These are phyloP conservation scores for Lasiodiplodia theobromae DNA, from an alignment of 2,329 filamentous ascomycete genomes.

Conservation along the genomic window DNA sequence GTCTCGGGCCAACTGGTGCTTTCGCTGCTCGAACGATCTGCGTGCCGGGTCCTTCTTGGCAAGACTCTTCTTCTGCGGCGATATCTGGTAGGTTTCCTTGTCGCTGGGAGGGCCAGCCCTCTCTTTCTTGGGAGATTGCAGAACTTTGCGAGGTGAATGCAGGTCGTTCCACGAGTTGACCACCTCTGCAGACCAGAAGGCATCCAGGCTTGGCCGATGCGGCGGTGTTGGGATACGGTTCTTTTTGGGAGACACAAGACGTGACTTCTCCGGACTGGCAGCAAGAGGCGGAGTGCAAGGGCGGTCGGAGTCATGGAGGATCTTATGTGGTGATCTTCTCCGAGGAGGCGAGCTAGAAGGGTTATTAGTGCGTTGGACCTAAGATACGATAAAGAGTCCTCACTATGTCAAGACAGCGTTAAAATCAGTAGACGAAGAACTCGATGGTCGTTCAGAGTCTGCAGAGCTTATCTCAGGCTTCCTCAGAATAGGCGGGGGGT, in stretches of 20 bases:
- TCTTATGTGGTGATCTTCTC: constrained; percentile 39
- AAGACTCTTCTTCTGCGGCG: constrained; percentile 40
- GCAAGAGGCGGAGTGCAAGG: constrained; percentile 42
- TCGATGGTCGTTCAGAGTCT: constrained; percentile 39
- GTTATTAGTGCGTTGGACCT: neutral
- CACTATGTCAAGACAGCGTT: constrained; percentile 44
- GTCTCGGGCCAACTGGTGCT: constrained; percentile 66
- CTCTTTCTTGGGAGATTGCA: constrained; percentile 43
- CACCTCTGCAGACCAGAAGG: constrained; percentile 47
- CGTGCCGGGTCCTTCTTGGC: constrained; percentile 36
- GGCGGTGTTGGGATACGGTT: constrained; percentile 40
- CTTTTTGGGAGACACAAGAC: constrained; percentile 48
- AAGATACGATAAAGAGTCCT: constrained; percentile 2
- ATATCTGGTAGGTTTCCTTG: constrained; percentile 31
- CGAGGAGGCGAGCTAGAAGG: constrained; percentile 22
- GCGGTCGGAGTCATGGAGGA: constrained; percentile 38
- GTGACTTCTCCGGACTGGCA: constrained; percentile 37
- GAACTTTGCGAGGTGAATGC: constrained; percentile 45
- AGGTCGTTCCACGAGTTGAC: constrained; percentile 48
- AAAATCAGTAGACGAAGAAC: constrained; percentile 38
- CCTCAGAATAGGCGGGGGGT: neutral
- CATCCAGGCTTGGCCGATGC: constrained; percentile 45
- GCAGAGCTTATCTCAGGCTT: neutral
- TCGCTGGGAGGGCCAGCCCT: neutral
- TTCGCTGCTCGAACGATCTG: constrained; percentile 68